These are phyloP conservation scores for Starmerella sirachaensis DNA, from an alignment of 805 yeast species.

Conservation along the genomic window DNA sequence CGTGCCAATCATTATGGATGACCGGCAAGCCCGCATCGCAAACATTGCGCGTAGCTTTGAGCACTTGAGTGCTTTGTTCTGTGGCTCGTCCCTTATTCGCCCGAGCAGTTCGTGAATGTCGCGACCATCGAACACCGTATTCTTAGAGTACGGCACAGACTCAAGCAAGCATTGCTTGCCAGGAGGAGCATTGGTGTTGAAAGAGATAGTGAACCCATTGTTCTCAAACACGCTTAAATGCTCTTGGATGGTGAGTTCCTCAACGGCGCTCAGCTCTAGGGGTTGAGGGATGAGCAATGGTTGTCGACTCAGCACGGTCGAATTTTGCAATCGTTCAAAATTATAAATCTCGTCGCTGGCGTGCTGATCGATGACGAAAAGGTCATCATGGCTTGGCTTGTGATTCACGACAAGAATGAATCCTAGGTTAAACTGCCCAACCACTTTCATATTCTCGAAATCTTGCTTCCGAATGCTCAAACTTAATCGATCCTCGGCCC, in stretches of 20 bases:
- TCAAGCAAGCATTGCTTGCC: slow-evolving; percentile 45
- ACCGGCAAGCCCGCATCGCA: slow-evolving; percentile 92
- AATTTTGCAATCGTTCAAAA: slow-evolving; percentile 56
- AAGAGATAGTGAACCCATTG: slow-evolving; percentile 63
- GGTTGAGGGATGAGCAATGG: slow-evolving; percentile 47
- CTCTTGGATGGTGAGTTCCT: slow-evolving; percentile 60
- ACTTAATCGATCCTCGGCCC: slow-evolving; percentile 49
- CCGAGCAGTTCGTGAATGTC: slow-evolving; percentile 73
- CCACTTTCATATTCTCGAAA: slow-evolving; percentile 58
- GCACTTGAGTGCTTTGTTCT: slow-evolving; percentile 40
- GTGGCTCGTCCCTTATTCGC: slow-evolving; percentile 46
- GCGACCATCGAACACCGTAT: slow-evolving; percentile 45
- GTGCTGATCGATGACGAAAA: slow-evolving; percentile 91
- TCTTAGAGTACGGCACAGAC: slow-evolving; percentile 64
- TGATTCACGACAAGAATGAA: slow-evolving; percentile 62
- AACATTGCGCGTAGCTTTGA: slow-evolving; percentile 71
- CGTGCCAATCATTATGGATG: slow-evolving; percentile 87
- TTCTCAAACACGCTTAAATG: slow-evolving; percentile 43
- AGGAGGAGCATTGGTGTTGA: slow-evolving; percentile 41
- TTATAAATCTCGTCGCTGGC: slow-evolving; percentile 94
- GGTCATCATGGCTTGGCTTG: slow-evolving; percentile 33
- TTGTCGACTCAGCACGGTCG: slow-evolving; percentile 53
- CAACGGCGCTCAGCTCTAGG: slow-evolving; percentile 62
- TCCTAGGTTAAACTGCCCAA: slow-evolving; percentile 94
- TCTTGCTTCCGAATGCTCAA: slow-evolving; percentile 59